Evolutionary conservation across 1,139 yeast species (phyloP), one percentile per base, ranked within the genome.

Genomic region (Scheffersomyces illinoinensis): DNA sequence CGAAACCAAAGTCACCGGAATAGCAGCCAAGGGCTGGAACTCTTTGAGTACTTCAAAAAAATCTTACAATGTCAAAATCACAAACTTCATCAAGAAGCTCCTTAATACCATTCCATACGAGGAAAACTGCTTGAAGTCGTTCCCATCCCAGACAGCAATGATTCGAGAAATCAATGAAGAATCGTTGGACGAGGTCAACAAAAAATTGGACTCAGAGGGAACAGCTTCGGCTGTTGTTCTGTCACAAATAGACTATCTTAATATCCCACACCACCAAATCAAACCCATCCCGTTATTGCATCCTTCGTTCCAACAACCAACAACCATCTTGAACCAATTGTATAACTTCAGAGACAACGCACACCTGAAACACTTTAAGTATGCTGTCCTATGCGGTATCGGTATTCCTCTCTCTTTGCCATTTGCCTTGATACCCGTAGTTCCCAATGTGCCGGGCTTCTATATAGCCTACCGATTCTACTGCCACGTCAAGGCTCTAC

Each of bases 361-460:
- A 33, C 67, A 71, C 57, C 54, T 73, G 3, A 67, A 68, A 49
- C 83, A 81, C 60, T 62, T 67, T 49, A 77, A 75, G 57, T 73
- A 75, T 62, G 76, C 81, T 26, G 62, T 72, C 4, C 53, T 78
- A 51, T 87, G 91, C 65, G 82, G 85, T 0, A 64, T 89, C 43
- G 88, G 88, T 2, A 75, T 95, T 2, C 98, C 98, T 1, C 64
- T 93, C 53, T 86, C 96, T 0, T 69, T 92, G 7, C 99, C 99
- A 1, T 73, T 93, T 57, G 93, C 92, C 0, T 69, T 93, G 53
- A 69, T 95, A 0, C 99, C 99, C 0, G 81, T 93, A n/a, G 72
- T 93, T 1, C 99, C 99, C 20, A 95, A 95, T 66, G 85, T 95
- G n/a, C 99, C 99, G 0, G 98, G 98, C 0, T 89, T 95, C 67